Percentiles rank a stretch among this genome's conserved stretches.
phyloP scores from a whole-genome alignment of 2,329 filamentous ascomycete genomes.

The Alternaria sp. region DNA sequence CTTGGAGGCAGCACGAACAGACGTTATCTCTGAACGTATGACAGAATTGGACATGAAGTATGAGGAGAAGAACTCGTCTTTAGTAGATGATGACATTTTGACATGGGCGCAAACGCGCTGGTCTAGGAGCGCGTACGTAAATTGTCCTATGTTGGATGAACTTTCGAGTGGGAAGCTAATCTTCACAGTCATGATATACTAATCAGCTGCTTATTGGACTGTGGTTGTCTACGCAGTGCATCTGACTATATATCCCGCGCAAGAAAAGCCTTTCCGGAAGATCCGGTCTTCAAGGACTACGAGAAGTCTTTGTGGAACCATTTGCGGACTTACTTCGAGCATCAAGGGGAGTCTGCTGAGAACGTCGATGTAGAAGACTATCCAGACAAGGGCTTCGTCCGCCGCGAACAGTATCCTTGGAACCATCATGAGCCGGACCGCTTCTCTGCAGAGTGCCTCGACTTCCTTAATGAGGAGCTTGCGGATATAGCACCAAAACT shows the following conservation, averaged over 20 bases:
- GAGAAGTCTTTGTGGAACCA: conserved; percentile 56
- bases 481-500: conserved; percentile 77
- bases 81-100: conserved; percentile 17
- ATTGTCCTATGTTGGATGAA: not conserved
- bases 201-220: conserved; percentile 62
- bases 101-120: conserved; percentile 30
- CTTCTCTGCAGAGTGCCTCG: conserved; percentile 61
- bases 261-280: conserved; percentile 60
- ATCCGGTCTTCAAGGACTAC: conserved; percentile 62
- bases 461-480: conserved; percentile 74
- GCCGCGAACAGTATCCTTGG: conserved; percentile 69
- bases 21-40: conserved; percentile 23
- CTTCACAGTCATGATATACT: conserved; percentile 39
- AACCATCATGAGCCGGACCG: conserved; percentile 66
- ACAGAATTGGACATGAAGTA: conserved; percentile 6
- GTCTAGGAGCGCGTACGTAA: conserved; percentile 40
- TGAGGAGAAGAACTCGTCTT: not conserved
- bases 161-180: conserved; percentile 11
- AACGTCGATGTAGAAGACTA: conserved; percentile 62
- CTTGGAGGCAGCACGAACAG: conserved; percentile 56
- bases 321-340: conserved; percentile 31
- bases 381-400: conserved; percentile 73
- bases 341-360: conserved; percentile 33
- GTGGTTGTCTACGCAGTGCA: conserved; percentile 73
- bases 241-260: conserved; percentile 70